Conservation (phyloP, 495 filamentous ascomycete genomes). For the Hypomontagnella submonticulosa region DNA sequence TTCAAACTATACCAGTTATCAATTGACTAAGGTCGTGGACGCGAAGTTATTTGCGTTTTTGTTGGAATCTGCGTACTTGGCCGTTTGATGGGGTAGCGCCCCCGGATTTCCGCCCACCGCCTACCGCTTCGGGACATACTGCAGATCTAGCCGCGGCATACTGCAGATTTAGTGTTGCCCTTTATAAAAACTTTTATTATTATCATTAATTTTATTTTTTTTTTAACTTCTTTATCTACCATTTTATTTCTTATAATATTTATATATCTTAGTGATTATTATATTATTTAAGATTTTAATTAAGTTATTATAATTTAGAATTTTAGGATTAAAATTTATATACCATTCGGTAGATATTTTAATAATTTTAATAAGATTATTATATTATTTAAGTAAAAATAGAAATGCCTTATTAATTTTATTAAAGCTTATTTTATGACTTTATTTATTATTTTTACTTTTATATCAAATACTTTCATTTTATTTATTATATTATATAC, state of each 20-base stretch:
- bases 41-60: too few species aligned
- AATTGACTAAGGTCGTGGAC: too few species aligned
- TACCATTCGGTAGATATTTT: not conserved
- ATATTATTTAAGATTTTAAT: not conserved
- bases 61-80: too few species aligned
- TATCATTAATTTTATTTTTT: not conserved
- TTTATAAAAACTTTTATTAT: not conserved
- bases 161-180: too few species aligned
- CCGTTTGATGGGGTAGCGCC: too few species aligned
- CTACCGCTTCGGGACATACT: too few species aligned
- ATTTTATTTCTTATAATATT: constrained; percentile 1
- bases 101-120: too few species aligned
- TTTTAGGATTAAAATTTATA: not conserved
- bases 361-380: not conserved
- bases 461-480: not conserved
- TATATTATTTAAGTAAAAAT: constrained; percentile 2
- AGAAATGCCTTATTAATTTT: not conserved
- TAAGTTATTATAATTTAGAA: not conserved
- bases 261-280: not conserved
- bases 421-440: not conserved
- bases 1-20: too few species aligned
- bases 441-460: not conserved
- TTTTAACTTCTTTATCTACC: not conserved
- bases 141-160: too few species aligned
- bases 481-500: not conserved